Conservation (phyloP, 352 stramenopile species). For the Thraustochytrium sp. region DNA sequence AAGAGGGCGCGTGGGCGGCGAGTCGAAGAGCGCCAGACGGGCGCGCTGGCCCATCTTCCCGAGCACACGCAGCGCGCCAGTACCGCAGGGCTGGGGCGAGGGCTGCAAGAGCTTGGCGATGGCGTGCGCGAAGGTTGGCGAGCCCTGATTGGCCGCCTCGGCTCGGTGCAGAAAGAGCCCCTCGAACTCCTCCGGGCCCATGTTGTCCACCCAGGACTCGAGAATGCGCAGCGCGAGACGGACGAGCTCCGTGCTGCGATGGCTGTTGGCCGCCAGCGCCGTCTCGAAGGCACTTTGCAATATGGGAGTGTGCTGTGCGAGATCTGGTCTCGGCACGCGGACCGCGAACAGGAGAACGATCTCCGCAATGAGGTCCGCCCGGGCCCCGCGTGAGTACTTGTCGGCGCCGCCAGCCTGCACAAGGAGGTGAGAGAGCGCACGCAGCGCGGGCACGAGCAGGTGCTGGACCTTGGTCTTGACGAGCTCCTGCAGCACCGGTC, state of each 20-base stretch:
- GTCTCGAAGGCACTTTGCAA: slow-evolving; percentile 32
- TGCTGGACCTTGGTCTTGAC: background rate
- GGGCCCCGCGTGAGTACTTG: background rate
- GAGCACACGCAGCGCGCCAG: slow-evolving; percentile 4
- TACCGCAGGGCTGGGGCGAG: slow-evolving; percentile 21
- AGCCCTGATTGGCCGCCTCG: background rate
- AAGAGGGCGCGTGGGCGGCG: background rate
- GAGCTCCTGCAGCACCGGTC: slow-evolving; percentile 14
- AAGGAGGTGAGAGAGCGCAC: slow-evolving; percentile 22
- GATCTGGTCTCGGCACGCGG: background rate
- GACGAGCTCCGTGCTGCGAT: slow-evolving; percentile 27
- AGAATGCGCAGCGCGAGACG: slow-evolving; percentile 31
- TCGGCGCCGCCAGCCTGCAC: background rate
- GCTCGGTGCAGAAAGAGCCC: background rate
- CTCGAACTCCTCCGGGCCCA: background rate
- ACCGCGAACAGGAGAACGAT: slow-evolving; percentile 32
- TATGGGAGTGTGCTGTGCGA: background rate
- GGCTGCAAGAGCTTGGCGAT: slow-evolving; percentile 6
- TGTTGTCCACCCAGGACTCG: slow-evolving; percentile 10
- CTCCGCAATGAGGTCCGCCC: slow-evolving; percentile 1
- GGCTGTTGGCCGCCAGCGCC: background rate
- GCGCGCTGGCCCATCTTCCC: slow-evolving; percentile 29
- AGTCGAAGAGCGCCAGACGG: background rate
- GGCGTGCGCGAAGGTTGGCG: slow-evolving; percentile 27
- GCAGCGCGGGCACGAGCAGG: slow-evolving; percentile 12